A percentile compares a stretch with the other conserved stretches of the same genome.
Evolutionary conservation across 176 grass and related monocot genomes (phyloP).

Genomic region (maize (Zea mays)): Zm-B73-REFERENCE-NAM-5.0 NC_050097.1:3350001-3350500

Average conservation of each 20-base stretch:
- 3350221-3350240: background rate
- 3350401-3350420: slow-evolving; percentile 35
- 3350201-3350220: background rate
- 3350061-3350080: background rate
- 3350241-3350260: background rate
- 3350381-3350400: slow-evolving; percentile 95
- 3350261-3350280: slow-evolving; percentile 13
- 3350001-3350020: background rate
- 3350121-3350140: background rate
- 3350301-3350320: slow-evolving; percentile 96
- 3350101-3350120: background rate
- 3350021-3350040: background rate
- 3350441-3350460: background rate
- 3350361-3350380: slow-evolving; percentile 98
- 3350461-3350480: too few species aligned
- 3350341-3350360: slow-evolving; percentile 92
- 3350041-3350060: background rate
- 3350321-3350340: slow-evolving; percentile 94
- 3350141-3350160: slow-evolving; percentile 7
- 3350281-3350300: slow-evolving; percentile 30
- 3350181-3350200: slow-evolving; percentile 9
- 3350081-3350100: background rate
- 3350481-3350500: too few species aligned
- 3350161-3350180: background rate
- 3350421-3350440: background rate